A percentile compares a stretch with the other conserved stretches of the same genome.
phyloP scores from a whole-genome alignment of 345 rosid genomes.

The Salix caprea region DNA sequence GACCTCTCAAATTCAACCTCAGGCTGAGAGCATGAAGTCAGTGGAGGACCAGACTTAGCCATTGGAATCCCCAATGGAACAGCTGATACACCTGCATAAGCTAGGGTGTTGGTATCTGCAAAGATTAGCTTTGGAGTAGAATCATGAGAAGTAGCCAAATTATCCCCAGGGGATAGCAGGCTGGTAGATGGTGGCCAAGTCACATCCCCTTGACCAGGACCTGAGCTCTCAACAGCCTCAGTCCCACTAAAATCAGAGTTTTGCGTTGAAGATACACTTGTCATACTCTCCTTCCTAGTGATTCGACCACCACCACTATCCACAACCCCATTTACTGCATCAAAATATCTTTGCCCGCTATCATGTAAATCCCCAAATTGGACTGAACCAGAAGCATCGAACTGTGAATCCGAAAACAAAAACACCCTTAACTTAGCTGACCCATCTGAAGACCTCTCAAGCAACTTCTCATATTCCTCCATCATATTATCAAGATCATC shows the following conservation, averaged over 20 bases:
- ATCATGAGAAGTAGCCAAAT: slow-evolving; percentile 27
- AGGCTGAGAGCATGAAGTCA: slow-evolving; percentile 28
- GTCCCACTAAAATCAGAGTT: slow-evolving; percentile 58
- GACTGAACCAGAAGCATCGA: slow-evolving; percentile 40
- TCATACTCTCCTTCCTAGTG: slow-evolving; percentile 53
- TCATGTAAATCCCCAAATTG: slow-evolving; percentile 53
- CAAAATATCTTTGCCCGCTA: slow-evolving; percentile 59
- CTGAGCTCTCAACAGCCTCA: slow-evolving; percentile 41
- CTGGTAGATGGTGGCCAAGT: slow-evolving; percentile 28
- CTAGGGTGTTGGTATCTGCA: slow-evolving; percentile 30
- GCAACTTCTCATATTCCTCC: slow-evolving; percentile 72
- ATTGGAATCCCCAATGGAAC: slow-evolving; percentile 35
- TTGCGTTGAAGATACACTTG: slow-evolving; percentile 60
- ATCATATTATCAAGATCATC: slow-evolving; percentile 83
- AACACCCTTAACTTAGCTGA: slow-evolving; percentile 70
- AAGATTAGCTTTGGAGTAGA: slow-evolving; percentile 23
- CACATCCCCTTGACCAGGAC: slow-evolving; percentile 37
- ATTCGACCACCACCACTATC: slow-evolving; percentile 34
- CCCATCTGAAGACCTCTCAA: slow-evolving; percentile 57
- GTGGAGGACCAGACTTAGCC: slow-evolving; percentile 34
- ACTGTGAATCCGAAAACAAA: slow-evolving; percentile 51
- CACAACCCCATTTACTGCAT: slow-evolving; percentile 57
- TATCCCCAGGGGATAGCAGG: slow-evolving; percentile 34
- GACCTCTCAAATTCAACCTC: slow-evolving; percentile 44
- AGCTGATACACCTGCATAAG: slow-evolving; percentile 36